phyloP scores from a whole-genome alignment of 441 rosid genomes.

The Manihot esculenta region DNA sequence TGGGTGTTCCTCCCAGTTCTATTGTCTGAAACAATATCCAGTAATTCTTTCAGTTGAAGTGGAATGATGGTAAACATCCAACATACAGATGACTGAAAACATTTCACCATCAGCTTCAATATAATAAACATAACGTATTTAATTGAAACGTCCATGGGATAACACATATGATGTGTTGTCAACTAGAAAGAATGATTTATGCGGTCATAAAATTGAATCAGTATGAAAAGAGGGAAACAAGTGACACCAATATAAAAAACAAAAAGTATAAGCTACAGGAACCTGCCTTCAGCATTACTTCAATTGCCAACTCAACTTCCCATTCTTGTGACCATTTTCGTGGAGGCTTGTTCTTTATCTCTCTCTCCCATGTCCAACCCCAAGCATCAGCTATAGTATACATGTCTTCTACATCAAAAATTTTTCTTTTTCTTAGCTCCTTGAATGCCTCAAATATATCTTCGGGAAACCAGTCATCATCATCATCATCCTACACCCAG shows the following conservation, averaged over 20 bases:
- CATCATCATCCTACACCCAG: conserved; percentile 68
- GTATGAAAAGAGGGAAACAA: background rate
- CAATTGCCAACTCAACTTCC: conserved; percentile 90
- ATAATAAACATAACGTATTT: background rate
- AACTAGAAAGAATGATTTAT: background rate
- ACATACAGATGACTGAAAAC: background rate
- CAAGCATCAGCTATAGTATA: conserved; percentile 96
- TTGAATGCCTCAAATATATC: conserved; percentile 81
- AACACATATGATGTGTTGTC: background rate
- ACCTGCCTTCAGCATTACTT: conserved; percentile 76
- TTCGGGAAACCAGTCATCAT: conserved; percentile 92
- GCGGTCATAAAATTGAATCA: background rate
- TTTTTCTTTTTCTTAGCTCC: conserved; percentile 79
- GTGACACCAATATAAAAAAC: background rate
- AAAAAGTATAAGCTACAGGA: background rate
- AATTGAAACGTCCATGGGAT: background rate
- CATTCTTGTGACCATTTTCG: conserved; percentile 90
- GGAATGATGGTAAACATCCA: background rate
- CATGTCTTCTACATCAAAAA: conserved; percentile 82
- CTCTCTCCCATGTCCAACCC: conserved; percentile 99
- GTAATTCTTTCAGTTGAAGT: conserved; percentile 10
- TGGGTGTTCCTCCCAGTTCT: conserved; percentile 81
- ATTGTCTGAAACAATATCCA: conserved; percentile 55
- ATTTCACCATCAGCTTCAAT: background rate
- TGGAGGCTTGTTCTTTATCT: conserved; percentile 70